Evolutionary conservation across 257 asterid genomes (phyloP), one percentile per base, ranked within the genome.

Genomic region (Penstemon barbatus): DNA sequence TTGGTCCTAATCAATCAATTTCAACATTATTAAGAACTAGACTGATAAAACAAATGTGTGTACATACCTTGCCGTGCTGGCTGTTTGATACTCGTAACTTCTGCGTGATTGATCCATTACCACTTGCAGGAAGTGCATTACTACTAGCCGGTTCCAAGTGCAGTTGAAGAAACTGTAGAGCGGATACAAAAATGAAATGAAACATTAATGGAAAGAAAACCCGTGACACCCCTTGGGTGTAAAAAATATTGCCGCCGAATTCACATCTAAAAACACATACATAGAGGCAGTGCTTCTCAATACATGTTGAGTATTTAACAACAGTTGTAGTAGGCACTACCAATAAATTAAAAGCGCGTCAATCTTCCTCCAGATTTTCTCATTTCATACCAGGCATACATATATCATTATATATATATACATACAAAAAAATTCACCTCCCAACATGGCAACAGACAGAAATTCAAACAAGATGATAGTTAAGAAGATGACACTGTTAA

Each of bases 101-200:
- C 79, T 94, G 99, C 5, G 87, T 77, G 74, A 91, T 82, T 51
- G 82, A 78, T 63, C 96, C 97, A 19, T 81, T 75, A 38, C 92
- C 87, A 73, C 73, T 80, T 12, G 87, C 92, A 60, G 95, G 91
- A 71, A 94, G 96, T 18, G 83, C 82, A 69, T 75, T 86, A 63
- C 93, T 71, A 76, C 96, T 94, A 46, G 99, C 99, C 56, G 97
- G 93, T 37, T 94, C 97, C 96, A 94, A 75, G 79, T 90, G 92
- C 85, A 94, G 72, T 78, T 94, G 99, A 75, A 94, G 97, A 86
- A 90, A 94, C 99, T 94, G 91, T 45, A 50, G 69, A 76, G 68
- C 11, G 68, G 71, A 74, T 66, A 42, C 56, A 74, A 59, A 68
- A 38, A 74, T 40, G 25, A 25, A 25, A 25, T 25, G 71, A n/a